These are phyloP conservation scores for Pichia insulana DNA, from an alignment of 805 yeast species.

Conservation along the genomic window DNA sequence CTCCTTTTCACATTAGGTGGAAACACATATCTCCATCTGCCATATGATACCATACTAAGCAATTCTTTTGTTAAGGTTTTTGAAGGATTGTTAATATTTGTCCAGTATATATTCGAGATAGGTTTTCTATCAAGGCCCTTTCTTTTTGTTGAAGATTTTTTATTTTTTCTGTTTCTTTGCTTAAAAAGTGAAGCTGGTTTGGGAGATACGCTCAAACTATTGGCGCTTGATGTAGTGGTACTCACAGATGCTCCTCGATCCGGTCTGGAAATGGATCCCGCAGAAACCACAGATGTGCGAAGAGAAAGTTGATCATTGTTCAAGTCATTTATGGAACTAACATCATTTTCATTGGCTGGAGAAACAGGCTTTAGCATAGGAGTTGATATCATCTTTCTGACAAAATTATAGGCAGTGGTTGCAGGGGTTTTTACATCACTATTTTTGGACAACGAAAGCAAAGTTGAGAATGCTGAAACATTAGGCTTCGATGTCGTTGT, in stretches of 20 bases:
- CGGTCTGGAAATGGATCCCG: background rate
- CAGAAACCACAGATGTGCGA: background rate
- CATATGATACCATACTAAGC: slow-evolving; percentile 51
- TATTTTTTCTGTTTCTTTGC: slow-evolving; percentile 5
- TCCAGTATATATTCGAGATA: slow-evolving; percentile 39
- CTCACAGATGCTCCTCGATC: background rate
- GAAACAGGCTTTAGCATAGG: slow-evolving; percentile 19
- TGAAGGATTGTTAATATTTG: slow-evolving; percentile 70
- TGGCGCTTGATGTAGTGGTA: background rate
- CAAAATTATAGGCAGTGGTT: slow-evolving; percentile 24
- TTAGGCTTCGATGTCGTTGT: slow-evolving; percentile 29
- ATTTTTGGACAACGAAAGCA: slow-evolving; percentile 28
- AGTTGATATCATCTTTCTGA: slow-evolving; percentile 27
- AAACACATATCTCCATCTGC: slow-evolving; percentile 88
- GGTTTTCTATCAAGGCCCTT: slow-evolving; percentile 6
- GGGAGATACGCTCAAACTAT: too few relatives aligned
- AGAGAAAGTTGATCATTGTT: background rate
- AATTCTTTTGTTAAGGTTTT: slow-evolving; percentile 48
- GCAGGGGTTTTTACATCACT: slow-evolving; percentile 13
- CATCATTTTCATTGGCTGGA: slow-evolving; percentile 6
- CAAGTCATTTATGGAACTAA: background rate
- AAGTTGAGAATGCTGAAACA: slow-evolving; percentile 32
- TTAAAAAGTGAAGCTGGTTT: too few relatives aligned
- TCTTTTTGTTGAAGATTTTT: slow-evolving; percentile 5
- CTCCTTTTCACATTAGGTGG: slow-evolving; percentile 61